Conservation (phyloP, 2,329 filamentous ascomycete genomes). For the Fusarium denticulatum region DNA sequence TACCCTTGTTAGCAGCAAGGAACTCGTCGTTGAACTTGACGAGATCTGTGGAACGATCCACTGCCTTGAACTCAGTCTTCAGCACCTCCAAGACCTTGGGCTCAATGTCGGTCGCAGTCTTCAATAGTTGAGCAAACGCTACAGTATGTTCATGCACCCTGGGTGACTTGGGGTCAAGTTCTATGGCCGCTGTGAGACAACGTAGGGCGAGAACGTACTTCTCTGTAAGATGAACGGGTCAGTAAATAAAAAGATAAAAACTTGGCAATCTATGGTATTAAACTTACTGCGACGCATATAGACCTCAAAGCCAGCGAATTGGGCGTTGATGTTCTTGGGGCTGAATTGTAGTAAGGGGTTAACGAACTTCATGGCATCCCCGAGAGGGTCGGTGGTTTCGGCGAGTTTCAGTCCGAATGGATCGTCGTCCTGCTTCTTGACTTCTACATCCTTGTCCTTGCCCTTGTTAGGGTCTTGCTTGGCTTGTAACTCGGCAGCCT, state of each 20-base stretch:
- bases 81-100: conserved; percentile 75
- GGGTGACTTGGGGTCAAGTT: conserved; percentile 74
- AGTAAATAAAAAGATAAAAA: neutral
- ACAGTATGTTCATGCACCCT: conserved; percentile 79
- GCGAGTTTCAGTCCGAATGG: conserved; percentile 83
- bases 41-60: conserved; percentile 68
- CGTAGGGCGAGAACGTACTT: conserved; percentile 90
- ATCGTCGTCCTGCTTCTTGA: conserved; percentile 91
- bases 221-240: conserved; percentile 58
- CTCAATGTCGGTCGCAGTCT: conserved; percentile 66
- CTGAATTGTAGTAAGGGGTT: conserved; percentile 83
- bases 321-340: conserved; percentile 81
- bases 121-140: conserved; percentile 72
- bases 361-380: conserved; percentile 88
- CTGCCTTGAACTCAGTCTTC: conserved; percentile 71
- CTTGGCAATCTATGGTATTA: neutral
- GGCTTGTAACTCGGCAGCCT: conserved; percentile 79
- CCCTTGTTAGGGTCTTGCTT: conserved; percentile 86
- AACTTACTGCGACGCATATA: conserved; percentile 82
- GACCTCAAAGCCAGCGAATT: conserved; percentile 89
- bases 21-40: conserved; percentile 74
- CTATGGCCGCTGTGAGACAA: conserved; percentile 79
- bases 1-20: conserved; percentile 68
- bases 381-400: conserved; percentile 82
- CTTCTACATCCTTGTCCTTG: conserved; percentile 66